phyloP scores from a whole-genome alignment of 768 basidiomycete species.

The Mycena polygramma region DNA sequence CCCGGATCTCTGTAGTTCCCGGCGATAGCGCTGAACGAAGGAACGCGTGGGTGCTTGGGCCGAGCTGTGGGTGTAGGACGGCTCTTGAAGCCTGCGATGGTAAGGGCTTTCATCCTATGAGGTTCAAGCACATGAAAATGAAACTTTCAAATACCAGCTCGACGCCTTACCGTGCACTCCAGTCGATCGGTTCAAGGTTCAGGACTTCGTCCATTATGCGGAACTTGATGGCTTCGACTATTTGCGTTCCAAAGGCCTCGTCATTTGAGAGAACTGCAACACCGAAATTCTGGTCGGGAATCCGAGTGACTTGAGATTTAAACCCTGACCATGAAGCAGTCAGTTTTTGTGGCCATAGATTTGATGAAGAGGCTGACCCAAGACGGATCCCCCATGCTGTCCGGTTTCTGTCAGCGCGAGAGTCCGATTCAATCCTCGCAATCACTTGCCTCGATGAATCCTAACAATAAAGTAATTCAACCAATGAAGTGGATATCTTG shows the following conservation, averaged over 20 bases:
- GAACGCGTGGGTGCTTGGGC: constrained; percentile 13
- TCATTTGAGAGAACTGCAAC: constrained; percentile 48
- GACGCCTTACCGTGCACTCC: constrained; percentile 38
- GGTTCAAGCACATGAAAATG: neutral
- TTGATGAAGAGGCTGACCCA: neutral
- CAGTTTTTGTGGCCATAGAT: neutral
- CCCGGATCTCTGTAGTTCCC: constrained; percentile 31
- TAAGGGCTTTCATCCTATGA: constrained; percentile 11
- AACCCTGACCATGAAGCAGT: constrained; percentile 35
- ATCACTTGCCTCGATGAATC: constrained; percentile 33
- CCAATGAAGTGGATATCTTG: too few species aligned
- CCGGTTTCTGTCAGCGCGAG: neutral
- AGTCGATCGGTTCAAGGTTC: constrained; percentile 42
- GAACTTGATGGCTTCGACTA: constrained; percentile 41
- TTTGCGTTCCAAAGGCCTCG: constrained; percentile 37
- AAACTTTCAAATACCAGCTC: neutral
- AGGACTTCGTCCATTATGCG: constrained; percentile 43
- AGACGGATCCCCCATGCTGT: constrained; percentile 24
- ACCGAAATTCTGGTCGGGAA: constrained; percentile 44
- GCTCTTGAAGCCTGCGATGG: constrained; percentile 2
- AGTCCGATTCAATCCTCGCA: neutral
- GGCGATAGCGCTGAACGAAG: constrained; percentile 22
- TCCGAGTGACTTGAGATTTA: constrained; percentile 38
- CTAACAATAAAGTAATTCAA: neutral
- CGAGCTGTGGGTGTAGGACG: constrained; percentile 25